These are phyloP conservation scores for Geotrichum histeridarum DNA, from an alignment of 1,139 yeast species.

Conservation along the genomic window DNA sequence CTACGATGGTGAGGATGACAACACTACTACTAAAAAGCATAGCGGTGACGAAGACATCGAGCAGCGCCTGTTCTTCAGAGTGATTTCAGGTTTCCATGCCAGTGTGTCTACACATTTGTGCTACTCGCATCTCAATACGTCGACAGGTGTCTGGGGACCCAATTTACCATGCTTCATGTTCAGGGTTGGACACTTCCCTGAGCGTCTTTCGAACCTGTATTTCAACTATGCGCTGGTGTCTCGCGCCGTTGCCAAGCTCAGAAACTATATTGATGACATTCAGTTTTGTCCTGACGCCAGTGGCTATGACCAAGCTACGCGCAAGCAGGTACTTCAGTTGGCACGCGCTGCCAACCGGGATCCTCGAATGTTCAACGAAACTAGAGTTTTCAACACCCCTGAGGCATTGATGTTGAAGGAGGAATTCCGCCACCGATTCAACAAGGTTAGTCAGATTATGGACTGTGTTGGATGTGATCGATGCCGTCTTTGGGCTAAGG, in stretches of 20 bases:
- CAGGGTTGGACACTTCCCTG: conserved; percentile 85
- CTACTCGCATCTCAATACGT: conserved; percentile 71
- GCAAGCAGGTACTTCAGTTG: conserved; percentile 39
- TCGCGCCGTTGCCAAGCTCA: conserved; percentile 68
- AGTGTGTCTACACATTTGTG: conserved; percentile 91
- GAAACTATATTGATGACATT: conserved; percentile 45
- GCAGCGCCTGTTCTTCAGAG: conserved; percentile 78
- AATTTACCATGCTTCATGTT: conserved; percentile 76
- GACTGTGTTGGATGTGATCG: conserved; percentile 98
- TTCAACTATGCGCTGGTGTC: conserved; percentile 87
- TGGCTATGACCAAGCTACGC: conserved; percentile 47
- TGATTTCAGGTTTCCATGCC: conserved; percentile 92
- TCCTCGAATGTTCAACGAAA: conserved; percentile 48
- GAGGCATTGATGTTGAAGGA: conserved; percentile 54
- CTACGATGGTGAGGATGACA: conserved; percentile 39
- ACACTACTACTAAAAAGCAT: background rate
- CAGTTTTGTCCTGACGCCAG: conserved; percentile 47
- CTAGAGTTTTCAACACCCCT: conserved; percentile 45
- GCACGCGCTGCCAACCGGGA: conserved; percentile 37
- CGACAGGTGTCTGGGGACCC: conserved; percentile 77
- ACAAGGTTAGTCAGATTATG: conserved; percentile 88
- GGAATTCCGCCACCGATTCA: conserved; percentile 80
- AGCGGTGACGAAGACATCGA: conserved; percentile 42
- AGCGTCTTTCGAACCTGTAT: conserved; percentile 81
- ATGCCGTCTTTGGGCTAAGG: conserved; percentile 96